Evolutionary conservation across 192 early-diverging fungal genomes (phyloP).

Genomic region (Thamnidium elegans): DNA sequence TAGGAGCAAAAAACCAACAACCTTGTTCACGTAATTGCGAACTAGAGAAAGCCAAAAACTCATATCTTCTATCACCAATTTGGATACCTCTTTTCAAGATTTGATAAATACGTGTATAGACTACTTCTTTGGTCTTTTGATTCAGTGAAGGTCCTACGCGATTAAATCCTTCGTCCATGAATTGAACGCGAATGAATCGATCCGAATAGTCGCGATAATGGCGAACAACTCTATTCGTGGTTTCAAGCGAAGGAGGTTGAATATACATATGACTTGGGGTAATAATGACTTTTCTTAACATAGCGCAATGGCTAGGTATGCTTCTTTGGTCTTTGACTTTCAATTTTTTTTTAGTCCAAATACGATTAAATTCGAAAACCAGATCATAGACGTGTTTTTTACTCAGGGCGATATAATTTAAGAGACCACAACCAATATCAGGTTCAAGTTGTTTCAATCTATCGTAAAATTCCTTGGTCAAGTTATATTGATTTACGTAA

Average conservation of each 20-base stretch:
- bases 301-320: conserved; percentile 44
- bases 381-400: conserved; percentile 46
- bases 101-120: conserved; percentile 53
- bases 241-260: conserved; percentile 62
- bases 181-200: conserved; percentile 68
- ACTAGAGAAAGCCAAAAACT: conserved; percentile 64
- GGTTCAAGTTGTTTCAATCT: conserved; percentile 23
- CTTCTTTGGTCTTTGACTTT: conserved; percentile 21
- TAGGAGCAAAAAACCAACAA: conserved; percentile 71
- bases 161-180: conserved; percentile 59
- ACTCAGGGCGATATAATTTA: conserved; percentile 28
- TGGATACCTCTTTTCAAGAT: conserved; percentile 47
- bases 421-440: conserved; percentile 30
- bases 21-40: conserved; percentile 61
- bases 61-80: conserved; percentile 52
- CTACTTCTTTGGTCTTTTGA: conserved; percentile 32
- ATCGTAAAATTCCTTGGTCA: conserved; percentile 36
- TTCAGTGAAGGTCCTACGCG: conserved; percentile 31
- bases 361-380: conserved; percentile 17
- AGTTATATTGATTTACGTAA: conserved; percentile 43
- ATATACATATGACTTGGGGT: conserved; percentile 68
- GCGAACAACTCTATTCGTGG: conserved; percentile 72
- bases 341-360: conserved; percentile 19
- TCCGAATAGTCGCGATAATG: conserved; percentile 47
- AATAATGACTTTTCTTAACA: conserved; percentile 56